phyloP scores from a whole-genome alignment of 1,284 basidiomycete genomes.

The Cryptococcus hybrid region DNA sequence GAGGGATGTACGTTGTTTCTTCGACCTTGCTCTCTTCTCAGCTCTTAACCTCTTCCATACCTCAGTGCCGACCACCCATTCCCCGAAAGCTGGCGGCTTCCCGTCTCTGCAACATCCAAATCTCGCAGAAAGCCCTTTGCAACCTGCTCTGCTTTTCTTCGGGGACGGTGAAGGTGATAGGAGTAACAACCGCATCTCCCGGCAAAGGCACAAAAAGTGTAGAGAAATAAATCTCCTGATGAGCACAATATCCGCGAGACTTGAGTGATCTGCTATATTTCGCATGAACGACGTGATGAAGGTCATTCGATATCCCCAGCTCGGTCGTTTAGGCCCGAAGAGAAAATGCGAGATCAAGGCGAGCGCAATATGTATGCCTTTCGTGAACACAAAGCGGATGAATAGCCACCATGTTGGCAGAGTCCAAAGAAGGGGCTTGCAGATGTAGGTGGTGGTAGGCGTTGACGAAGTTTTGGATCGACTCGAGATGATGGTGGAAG shows the following conservation, averaged over 20 bases:
- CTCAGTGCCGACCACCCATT: constrained; percentile 93
- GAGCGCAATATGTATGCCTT: constrained; percentile 44
- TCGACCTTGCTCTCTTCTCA: constrained; percentile 63
- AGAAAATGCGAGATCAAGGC: constrained; percentile 40
- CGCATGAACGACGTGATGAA: constrained; percentile 63
- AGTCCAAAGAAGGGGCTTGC: constrained; percentile 46
- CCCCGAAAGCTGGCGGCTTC: constrained; percentile 78
- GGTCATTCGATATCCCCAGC: constrained; percentile 52
- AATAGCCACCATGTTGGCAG: constrained; percentile 43
- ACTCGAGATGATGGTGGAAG: constrained; percentile 45
- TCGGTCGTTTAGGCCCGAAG: constrained; percentile 43
- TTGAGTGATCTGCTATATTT: constrained; percentile 76
- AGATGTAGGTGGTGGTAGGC: constrained; percentile 33
- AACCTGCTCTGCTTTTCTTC: constrained; percentile 65
- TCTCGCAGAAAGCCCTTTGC: constrained; percentile 52
- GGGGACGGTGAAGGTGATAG: constrained; percentile 83
- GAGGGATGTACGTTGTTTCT: constrained; percentile 7
- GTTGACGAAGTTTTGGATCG: constrained; percentile 38
- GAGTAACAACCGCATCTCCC: constrained; percentile 90
- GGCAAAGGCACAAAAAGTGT: constrained; percentile 81
- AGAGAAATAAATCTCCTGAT: constrained; percentile 79
- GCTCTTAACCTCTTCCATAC: constrained; percentile 85
- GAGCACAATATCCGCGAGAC: constrained; percentile 80
- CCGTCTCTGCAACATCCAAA: constrained; percentile 72
- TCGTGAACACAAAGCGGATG: constrained; percentile 34